Evolutionary conservation across 768 basidiomycete species (phyloP), one percentile per base, ranked within the genome.

Genomic region (Kwoniella bestiolae): DNA sequence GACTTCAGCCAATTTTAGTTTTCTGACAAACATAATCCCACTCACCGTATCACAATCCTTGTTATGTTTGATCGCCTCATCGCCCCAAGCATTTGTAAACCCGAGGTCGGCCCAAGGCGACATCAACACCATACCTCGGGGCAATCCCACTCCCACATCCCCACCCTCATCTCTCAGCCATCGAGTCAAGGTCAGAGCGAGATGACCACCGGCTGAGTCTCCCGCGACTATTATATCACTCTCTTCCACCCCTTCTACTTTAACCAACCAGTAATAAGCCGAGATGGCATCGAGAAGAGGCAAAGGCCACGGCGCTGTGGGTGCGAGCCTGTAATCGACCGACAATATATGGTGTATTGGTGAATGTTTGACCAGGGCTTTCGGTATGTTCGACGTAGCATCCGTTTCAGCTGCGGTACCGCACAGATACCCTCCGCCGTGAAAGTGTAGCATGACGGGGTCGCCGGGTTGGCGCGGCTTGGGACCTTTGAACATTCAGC

Each of bases 61-160:
- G 49, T 77, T 77, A 47, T 67, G 63, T 47, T 50, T 31, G 18
- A 61, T 56, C 2, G 62, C 75, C 34, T 73, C 68, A 9, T 69
- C 66, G 3, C 73, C 76, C 76, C 76, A 77, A 4, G 67, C 71
- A 47, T 71, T 74, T 0, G 71, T 69, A 60, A 77, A 77, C 5
- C 76, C 76, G 61, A 99, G 82, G 90, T 93, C 93, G 67, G 92
- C 91, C 94, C 94, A 96, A 3, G 94, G 94, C 18, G 90, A 92
- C 86, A 98, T 87, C 47, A 95, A 79, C 28, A 97, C 91, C 5
- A 89, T 89, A 3, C 89, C 92, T 35, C 89, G 86, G 7, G 95
- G 94, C 31, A 67, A 56, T 1, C 23, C 51, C 3, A 96, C 75
- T 1, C 68, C 68, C 7, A 69, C 49, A 0, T 87, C 85, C 74